A percentile compares a stretch with the other conserved stretches of the same genome.
Conservation (phyloP, 164 flowering plant genomes). For the Vitis vinifera region ASM3070453v1 NC_081809.1:5649001-5649500, state of each 20-base stretch:
- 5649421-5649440: conserved; percentile 67
- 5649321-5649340: conserved; percentile 70
- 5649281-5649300: conserved; percentile 63
- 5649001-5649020: conserved; percentile 43
- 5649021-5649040: conserved; percentile 38
- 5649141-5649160: conserved; percentile 70
- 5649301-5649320: conserved; percentile 65
- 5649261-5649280: conserved; percentile 35
- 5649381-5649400: conserved; percentile 61
- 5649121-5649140: conserved; percentile 59
- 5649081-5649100: conserved; percentile 77
- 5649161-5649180: conserved; percentile 73
- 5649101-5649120: conserved; percentile 69
- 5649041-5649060: conserved; percentile 46
- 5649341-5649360: conserved; percentile 64
- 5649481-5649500: conserved; percentile 41
- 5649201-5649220: conserved; percentile 59
- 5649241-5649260: conserved; percentile 46
- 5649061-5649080: conserved; percentile 56
- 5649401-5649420: conserved; percentile 49
- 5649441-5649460: conserved; percentile 74
- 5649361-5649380: conserved; percentile 62
- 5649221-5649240: conserved; percentile 71
- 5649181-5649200: conserved; percentile 88
- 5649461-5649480: conserved; percentile 64